Base-by-base conservation (phyloP, 73 alveolate genomes). In the Halteria grandinella region DNA sequence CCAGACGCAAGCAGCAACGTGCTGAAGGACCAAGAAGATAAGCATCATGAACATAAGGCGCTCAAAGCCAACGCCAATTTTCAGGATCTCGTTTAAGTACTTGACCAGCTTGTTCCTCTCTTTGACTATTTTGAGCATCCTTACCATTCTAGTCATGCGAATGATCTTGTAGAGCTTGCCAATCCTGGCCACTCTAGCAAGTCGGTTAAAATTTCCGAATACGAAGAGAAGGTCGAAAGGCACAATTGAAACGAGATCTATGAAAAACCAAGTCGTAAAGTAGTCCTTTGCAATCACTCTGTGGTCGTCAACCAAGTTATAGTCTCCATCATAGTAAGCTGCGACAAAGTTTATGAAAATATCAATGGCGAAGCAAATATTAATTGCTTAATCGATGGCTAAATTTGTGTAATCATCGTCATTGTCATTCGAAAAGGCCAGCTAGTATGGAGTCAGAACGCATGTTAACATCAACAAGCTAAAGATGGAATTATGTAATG, bases 91-190 rank as follows among this genome's bases (percentile, higher is more conserved):
- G 47, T 50, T 59, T 43, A 86, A 36, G 83, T 59, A 59, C 28
- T 82, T 86, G 49, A 75, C 86, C 40, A 86, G 75, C 53, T 80
- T 88, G 27, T 87, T 79, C 55, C 92, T 83, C 75, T 83, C 87
- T 66, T 82, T 93, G 31, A 88, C 91, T 0, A 93, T 81, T 48
- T 94, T 85, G 21, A 93, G 54, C 66, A 91, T 53, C 74, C 82
- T 27, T 8, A 76, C 58, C 18, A 87, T 5, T 23, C 55, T 78
- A 1, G 95, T 79, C 79, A 90, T 66, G 63, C 87, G 90, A 0
- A 93, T 70, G 33, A 93, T 52, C 53, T 95, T 62, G 85, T 93
- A 91, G 36, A 90, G 78, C 51, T 84, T 80, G 20, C 95, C 96
- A 0, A 93, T 59, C 75, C 89, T 89, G 14, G 91, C 79, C 6